Evolutionary conservation across 257 asterid genomes (phyloP), one percentile per base, ranked within the genome.

Genomic region (Forsythia viridissima): DNA sequence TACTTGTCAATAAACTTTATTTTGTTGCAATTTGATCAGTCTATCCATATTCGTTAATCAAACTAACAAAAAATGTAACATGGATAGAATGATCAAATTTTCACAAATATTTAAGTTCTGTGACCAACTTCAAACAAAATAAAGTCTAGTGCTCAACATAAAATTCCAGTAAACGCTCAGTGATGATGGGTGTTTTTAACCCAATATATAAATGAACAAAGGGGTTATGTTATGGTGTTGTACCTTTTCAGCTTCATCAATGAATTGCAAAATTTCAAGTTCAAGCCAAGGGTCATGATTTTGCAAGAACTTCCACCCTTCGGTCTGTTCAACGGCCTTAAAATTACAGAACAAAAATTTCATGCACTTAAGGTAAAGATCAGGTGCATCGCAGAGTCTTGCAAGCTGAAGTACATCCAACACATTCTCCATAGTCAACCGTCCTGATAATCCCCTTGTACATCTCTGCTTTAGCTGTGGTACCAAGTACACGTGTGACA

Each of bases 341-440:
- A 90, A 93, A 59, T 89, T 84, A 4, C 18, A 70, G 0, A 89
- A 84, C 76, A 93, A 21, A 51, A 88, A 30, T 74, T 87, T 92
- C 97, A 93, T 85, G 86, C 92, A 88, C 85, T 80, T 88, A 70
- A 95, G 89, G 82, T 86, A 79, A 44, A 95, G 94, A 89, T 92
- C 92, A 10, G 99, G 98, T 16, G 98, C 98, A 59, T 93, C 92
- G 81, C 98, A 95, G 73, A 93, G 70, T 67, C 97, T 83, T 0
- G 99, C 96, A 11, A 95, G 95, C 91, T 95, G 98, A 70, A 95
- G 91, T 70, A 93, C 63, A 21, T 95, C 99, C 77, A 95, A 96
- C 12, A 89, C 94, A 66, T 91, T 91, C 10, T 89, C 93, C 13
- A 77, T 67, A 3, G 71, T 90, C 86, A 95, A 76, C 44, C 75